Evolutionary conservation across 768 basidiomycete species (phyloP).

Genomic region (Russula lepida): DNA sequence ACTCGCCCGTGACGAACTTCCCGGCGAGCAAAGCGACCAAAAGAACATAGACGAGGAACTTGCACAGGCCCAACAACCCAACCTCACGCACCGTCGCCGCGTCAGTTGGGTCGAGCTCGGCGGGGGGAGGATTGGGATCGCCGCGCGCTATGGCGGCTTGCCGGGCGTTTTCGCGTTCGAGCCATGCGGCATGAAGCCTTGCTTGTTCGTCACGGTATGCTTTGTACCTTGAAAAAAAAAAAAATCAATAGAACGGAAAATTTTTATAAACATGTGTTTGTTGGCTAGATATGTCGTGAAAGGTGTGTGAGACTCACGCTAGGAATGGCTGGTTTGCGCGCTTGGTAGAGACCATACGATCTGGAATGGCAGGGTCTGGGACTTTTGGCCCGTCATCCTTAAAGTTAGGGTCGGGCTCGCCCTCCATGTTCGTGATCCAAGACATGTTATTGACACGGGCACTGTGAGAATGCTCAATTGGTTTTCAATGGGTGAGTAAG

Average conservation of each 20-base stretch:
- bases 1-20: constrained; percentile 83
- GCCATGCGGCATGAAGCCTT: constrained; percentile 53
- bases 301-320: constrained; percentile 40
- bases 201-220: constrained; percentile 57
- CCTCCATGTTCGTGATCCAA: constrained; percentile 47
- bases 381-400: constrained; percentile 42
- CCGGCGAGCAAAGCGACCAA: constrained; percentile 54
- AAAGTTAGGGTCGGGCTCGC: constrained; percentile 26
- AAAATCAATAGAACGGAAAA: not conserved
- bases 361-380: constrained; percentile 53
- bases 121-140: constrained; percentile 56
- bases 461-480: too few species aligned
- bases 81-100: constrained; percentile 64
- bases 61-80: constrained; percentile 54
- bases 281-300: not conserved
- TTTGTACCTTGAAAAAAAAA: constrained; percentile 42
- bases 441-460: constrained; percentile 38
- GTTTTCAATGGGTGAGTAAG: not conserved
- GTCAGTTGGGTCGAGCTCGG: constrained; percentile 72
- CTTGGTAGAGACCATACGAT: constrained; percentile 71
- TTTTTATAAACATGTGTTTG: not conserved
- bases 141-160: constrained; percentile 67
- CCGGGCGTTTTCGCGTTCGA: constrained; percentile 60
- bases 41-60: constrained; percentile 52
- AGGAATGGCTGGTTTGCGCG: constrained; percentile 81